Evolutionary conservation across 2,329 filamentous ascomycete species (phyloP).

Genomic region (Metarhizium robertsii): DNA sequence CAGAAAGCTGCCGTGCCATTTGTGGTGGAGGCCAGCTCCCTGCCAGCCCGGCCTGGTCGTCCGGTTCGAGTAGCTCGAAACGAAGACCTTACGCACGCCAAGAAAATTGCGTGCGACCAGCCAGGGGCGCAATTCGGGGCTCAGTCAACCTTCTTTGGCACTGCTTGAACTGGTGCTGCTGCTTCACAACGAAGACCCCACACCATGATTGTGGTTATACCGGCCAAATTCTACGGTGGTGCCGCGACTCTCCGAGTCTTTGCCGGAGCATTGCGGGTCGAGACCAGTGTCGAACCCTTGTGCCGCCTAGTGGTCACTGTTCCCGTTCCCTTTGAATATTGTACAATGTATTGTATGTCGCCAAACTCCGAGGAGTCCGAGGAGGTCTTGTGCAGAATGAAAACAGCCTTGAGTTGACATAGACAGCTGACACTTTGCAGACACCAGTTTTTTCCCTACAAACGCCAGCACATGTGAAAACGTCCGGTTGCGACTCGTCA

Average conservation of each 20-base stretch:
- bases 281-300: background rate
- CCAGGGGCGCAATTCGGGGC: background rate
- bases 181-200: too few relatives aligned
- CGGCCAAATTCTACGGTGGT: background rate
- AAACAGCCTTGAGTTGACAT: too few relatives aligned
- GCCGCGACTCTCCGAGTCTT: background rate
- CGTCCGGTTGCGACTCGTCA: too few relatives aligned
- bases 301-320: background rate
- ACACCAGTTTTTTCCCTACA: too few relatives aligned
- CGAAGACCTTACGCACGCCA: background rate
- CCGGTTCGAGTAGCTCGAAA: background rate
- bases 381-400: too few relatives aligned
- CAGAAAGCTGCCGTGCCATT: background rate
- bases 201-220: too few relatives aligned
- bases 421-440: too few relatives aligned
- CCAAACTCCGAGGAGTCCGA: background rate
- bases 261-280: background rate
- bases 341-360: background rate
- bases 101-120: conserved; percentile 1
- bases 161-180: background rate
- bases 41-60: background rate
- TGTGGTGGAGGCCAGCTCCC: background rate
- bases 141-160: background rate
- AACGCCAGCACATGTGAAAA: too few relatives aligned
- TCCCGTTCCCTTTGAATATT: background rate